Evolutionary conservation across 306 rosid species (phyloP).

Genomic region (Alnus rubra): DNA sequence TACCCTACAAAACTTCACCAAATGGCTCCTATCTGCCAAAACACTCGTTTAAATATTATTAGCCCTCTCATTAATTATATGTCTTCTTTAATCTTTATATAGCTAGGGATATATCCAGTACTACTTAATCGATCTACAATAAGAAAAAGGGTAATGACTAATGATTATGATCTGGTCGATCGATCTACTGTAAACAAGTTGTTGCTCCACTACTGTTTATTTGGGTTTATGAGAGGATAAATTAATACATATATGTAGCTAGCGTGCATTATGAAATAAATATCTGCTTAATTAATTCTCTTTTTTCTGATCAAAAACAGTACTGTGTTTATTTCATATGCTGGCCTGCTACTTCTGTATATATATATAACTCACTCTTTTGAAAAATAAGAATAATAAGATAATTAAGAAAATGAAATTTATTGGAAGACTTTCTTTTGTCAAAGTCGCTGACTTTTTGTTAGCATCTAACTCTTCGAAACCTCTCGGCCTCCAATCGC

Average conservation of each 20-base stretch:
- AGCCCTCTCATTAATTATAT: neutral
- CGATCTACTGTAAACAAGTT: neutral
- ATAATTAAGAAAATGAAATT: neutral
- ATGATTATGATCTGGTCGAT: neutral
- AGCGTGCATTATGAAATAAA: no score
- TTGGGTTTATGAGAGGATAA: neutral
- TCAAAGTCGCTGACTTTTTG: no score
- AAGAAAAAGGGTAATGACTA: neutral
- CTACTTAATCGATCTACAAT: neutral
- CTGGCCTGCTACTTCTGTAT: no score
- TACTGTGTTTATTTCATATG: no score
- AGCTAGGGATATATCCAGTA: no score
- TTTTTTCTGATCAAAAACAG: no score
- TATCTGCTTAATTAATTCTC: no score
- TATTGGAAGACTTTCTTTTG: neutral
- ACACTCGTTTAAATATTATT: neutral
- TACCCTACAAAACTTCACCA: constrained; percentile 66
- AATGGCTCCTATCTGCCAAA: constrained; percentile 54
- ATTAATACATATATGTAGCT: no score
- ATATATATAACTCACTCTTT: no score
- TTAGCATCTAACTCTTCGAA: no score
- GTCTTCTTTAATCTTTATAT: no score
- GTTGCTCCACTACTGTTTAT: neutral
- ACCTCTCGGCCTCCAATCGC: no score
- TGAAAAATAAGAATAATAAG: neutral